phyloP scores from a whole-genome alignment of 2,329 filamentous ascomycete genomes.

The Cladophialophora exuberans region DNA sequence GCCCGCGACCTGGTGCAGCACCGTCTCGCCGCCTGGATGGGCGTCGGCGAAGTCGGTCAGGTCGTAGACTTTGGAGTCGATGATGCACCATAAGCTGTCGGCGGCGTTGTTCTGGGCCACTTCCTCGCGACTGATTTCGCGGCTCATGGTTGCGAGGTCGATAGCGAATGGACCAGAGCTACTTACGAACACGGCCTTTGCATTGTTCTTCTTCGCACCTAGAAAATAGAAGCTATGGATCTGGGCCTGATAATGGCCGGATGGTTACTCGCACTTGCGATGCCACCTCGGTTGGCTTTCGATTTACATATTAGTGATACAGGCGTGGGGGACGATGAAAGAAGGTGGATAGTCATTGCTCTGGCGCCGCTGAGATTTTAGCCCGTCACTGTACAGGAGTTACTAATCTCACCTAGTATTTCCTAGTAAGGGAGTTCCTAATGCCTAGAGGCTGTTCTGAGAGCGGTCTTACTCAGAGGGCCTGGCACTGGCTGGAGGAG shows the following conservation, averaged over 20 bases:
- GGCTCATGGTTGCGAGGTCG: constrained; percentile 4
- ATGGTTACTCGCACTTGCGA: neutral
- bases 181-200: too few species aligned
- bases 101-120: constrained; percentile 83
- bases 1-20: constrained; percentile 83
- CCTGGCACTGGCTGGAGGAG: too few species aligned
- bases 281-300: constrained; percentile 5
- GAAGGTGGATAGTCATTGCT: too few species aligned
- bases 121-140: constrained; percentile 61
- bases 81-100: constrained; percentile 76
- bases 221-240: neutral
- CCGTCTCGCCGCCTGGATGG: constrained; percentile 85
- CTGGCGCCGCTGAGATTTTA: too few species aligned
- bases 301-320: constrained; percentile 14
- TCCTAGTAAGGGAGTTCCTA: too few species aligned
- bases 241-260: neutral
- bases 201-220: too few species aligned
- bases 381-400: neutral
- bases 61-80: constrained; percentile 80
- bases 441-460: too few species aligned
- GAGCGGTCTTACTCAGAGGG: too few species aligned
- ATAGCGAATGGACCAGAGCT: neutral
- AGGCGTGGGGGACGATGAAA: neutral
- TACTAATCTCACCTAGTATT: too few species aligned
- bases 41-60: constrained; percentile 80